Percentiles rank a stretch among this genome's conserved stretches.
phyloP scores from a whole-genome alignment of 1,139 yeast species.

The Maudiozyma humilis region DNA sequence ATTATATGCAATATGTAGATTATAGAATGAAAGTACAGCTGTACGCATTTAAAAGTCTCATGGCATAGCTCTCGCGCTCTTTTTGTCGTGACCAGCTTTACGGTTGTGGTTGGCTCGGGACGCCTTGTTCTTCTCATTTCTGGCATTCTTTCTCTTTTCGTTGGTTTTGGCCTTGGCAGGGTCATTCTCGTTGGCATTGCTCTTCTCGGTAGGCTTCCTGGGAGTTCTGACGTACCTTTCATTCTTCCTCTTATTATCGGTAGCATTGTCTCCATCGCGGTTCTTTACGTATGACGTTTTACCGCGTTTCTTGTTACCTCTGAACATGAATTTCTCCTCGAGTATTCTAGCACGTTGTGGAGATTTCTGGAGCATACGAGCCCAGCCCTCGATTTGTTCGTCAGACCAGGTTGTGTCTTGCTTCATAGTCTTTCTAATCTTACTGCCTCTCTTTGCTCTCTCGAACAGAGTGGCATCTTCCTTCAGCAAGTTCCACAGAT shows the following conservation, averaged over 20 bases:
- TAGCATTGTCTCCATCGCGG: constrained; percentile 9
- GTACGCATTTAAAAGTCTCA: too few species aligned
- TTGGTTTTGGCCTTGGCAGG: constrained; percentile 7
- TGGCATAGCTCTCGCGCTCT: constrained; percentile 30
- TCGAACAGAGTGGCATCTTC: constrained; percentile 46
- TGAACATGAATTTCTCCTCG: constrained; percentile 55
- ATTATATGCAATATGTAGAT: too few species aligned
- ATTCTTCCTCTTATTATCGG: constrained; percentile 2
- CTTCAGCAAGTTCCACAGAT: constrained; percentile 51
- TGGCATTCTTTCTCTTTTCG: constrained; percentile 34
- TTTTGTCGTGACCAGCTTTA: constrained; percentile 52
- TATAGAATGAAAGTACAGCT: too few species aligned
- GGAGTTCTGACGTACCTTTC: constrained; percentile 2
- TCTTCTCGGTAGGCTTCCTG: not conserved
- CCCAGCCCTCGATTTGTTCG: constrained; percentile 93
- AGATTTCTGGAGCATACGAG: constrained; percentile 58
- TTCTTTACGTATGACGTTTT: constrained; percentile 26
- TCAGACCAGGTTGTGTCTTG: constrained; percentile 61
- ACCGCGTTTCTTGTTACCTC: constrained; percentile 32
- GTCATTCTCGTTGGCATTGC: constrained; percentile 3
- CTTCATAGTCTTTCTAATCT: constrained; percentile 46
- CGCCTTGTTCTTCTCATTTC: constrained; percentile 51
- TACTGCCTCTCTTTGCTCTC: constrained; percentile 44
- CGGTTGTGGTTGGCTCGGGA: constrained; percentile 56
- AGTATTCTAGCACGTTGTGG: constrained; percentile 52